These are phyloP conservation scores for Leccinellum rugosiceps DNA, from an alignment of 768 basidiomycete genomes.

Conservation along the genomic window DNA sequence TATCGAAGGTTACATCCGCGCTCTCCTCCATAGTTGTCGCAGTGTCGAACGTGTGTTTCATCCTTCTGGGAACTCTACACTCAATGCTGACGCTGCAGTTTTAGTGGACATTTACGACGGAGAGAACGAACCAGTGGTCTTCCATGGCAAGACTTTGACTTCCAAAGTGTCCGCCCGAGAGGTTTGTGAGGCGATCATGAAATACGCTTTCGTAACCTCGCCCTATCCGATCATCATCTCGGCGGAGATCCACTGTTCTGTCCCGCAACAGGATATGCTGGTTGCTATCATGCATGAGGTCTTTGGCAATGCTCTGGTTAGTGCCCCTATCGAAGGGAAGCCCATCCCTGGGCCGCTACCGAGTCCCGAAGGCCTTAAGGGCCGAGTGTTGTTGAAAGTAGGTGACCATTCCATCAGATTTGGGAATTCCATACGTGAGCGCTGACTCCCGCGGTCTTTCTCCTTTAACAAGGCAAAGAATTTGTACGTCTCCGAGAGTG, in stretches of 20 bases:
- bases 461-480: slow-evolving; percentile 63
- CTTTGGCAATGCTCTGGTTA: slow-evolving; percentile 55
- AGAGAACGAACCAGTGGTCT: slow-evolving; percentile 78
- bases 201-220: slow-evolving; percentile 88
- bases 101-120: slow-evolving; percentile 93
- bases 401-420: slow-evolving; percentile 8
- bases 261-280: slow-evolving; percentile 77
- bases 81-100: background rate
- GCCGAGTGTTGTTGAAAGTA: slow-evolving; percentile 82
- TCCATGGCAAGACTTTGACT: slow-evolving; percentile 87
- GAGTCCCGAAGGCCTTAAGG: slow-evolving; percentile 79
- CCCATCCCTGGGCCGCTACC: slow-evolving; percentile 58
- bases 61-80: background rate
- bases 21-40: slow-evolving; percentile 85
- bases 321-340: slow-evolving; percentile 44
- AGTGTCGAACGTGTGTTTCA: slow-evolving; percentile 82
- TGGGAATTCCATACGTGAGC: background rate
- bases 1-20: slow-evolving; percentile 90
- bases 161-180: slow-evolving; percentile 78
- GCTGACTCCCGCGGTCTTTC: background rate
- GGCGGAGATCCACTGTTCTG: slow-evolving; percentile 83
- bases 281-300: slow-evolving; percentile 68
- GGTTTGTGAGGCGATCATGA: slow-evolving; percentile 76
- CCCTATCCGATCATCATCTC: slow-evolving; percentile 93
- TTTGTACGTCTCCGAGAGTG: slow-evolving; percentile 48